phyloP scores from a whole-genome alignment of 768 basidiomycete genomes.

The Tulasnella sp. region DNA sequence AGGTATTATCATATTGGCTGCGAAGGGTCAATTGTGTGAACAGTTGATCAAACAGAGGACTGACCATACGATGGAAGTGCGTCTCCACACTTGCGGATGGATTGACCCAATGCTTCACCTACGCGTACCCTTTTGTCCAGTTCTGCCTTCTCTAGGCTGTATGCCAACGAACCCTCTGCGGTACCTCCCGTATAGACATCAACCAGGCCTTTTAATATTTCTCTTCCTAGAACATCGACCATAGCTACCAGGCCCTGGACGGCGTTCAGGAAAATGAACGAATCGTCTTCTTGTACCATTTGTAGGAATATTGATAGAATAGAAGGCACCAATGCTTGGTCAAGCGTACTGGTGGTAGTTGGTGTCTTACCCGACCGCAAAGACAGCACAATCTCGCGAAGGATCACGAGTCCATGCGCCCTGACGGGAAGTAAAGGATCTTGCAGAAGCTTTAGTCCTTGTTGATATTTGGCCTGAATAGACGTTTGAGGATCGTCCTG shows the following conservation, averaged over 20 bases:
- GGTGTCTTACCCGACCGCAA: not conserved
- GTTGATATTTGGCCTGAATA: conserved; percentile 63
- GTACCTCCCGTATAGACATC: conserved; percentile 41
- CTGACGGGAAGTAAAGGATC: conserved; percentile 89
- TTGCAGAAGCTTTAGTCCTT: conserved; percentile 74
- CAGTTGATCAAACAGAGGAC: not conserved
- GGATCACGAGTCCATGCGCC: conserved; percentile 75
- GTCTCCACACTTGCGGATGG: conserved; percentile 60
- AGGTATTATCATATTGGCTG: conserved; percentile 63
- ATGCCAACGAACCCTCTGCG: conserved; percentile 37
- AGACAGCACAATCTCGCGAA: conserved; percentile 53
- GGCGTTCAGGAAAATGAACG: conserved; percentile 88
- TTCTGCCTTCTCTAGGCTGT: conserved; percentile 31
- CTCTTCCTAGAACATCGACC: conserved; percentile 63
- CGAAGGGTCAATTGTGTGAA: not conserved
- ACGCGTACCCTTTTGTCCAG: conserved; percentile 62
- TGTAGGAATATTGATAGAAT: conserved; percentile 81
- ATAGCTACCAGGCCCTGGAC: conserved; percentile 82
- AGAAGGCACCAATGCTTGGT: conserved; percentile 59
- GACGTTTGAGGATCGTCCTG: conserved; percentile 10
- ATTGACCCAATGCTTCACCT: conserved; percentile 73
- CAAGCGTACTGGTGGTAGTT: conserved; percentile 21
- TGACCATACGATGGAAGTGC: conserved; percentile 56
- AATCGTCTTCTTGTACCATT: conserved; percentile 79
- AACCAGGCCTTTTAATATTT: conserved; percentile 56